Evolutionary conservation across 2,329 filamentous ascomycete species (phyloP), one percentile per base, ranked within the genome.

Genomic region (Aspergillus ochraceus): DNA sequence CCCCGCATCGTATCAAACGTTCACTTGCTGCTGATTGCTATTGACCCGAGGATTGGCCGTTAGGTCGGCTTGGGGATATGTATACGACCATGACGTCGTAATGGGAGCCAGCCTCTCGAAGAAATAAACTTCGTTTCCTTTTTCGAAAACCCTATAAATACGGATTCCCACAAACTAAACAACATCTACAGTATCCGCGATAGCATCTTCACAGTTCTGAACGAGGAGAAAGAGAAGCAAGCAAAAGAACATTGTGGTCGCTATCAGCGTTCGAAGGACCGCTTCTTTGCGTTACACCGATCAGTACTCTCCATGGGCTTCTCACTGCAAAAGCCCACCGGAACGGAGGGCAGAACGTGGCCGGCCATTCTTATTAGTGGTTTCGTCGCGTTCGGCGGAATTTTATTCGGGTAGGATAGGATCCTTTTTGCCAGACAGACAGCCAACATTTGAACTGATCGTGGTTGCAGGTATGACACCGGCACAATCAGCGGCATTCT

Each of bases 341-440:
- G 80, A 68, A 76, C 78, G 49, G 69, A 72, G 30, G 81, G 81
- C 62, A 77, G 78, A 52, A 76, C 81, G 36, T 70, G 74, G 65
- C 81, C 80, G 47, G 80, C 81, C 55, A 82, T 83, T 65, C 39
- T 85, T 11, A 82, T 86, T 71, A 84, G 83, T 65, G 79, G 82
- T 52, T 86, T 86, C 64, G 84, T 84, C 30, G 81, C 84, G 12
- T 85, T 86, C 70, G 84, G 83, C 60, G 84, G 83, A 68, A 80
- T 86, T 60, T 79, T 85, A 65, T 86, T 85, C 68, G 84, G 83
- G 62, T 86, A 68, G 20, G 74, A 79, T 19, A 12, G 1, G 45
- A 14, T 6, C 49, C n/a, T n/a, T 12, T 17, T 17, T 47, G 2
- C 17, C 4, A 2, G 29, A 39, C 10, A n/a, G 54, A n/a, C 30